Evolutionary conservation across 129 eudicot species (phyloP).

Genomic region (Centaurea solstitialis): DNA sequence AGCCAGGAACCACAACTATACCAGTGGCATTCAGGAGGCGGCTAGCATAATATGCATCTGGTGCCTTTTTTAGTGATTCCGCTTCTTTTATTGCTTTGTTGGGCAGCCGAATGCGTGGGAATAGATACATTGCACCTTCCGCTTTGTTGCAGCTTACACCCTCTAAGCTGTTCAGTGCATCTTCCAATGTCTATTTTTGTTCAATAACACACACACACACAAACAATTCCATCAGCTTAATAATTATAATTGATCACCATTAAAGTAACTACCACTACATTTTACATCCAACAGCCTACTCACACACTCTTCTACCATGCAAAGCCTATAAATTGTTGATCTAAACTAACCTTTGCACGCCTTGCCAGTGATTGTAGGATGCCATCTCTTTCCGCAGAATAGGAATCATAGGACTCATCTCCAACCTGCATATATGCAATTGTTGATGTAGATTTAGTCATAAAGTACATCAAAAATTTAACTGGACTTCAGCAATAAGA

Average conservation of each 20-base stretch:
- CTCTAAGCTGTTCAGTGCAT: conserved; percentile 79
- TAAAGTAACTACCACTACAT: not conserved
- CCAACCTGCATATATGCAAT: conserved; percentile 63
- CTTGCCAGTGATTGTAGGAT: conserved; percentile 82
- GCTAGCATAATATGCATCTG: conserved; percentile 78
- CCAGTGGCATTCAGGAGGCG: conserved; percentile 88
- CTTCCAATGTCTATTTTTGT: conserved; percentile 71
- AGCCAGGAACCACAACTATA: conserved; percentile 92
- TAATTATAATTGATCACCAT: no score
- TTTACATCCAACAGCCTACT: not conserved
- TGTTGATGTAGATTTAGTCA: not conserved
- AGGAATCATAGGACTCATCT: conserved; percentile 91
- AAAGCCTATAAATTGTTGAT: not conserved
- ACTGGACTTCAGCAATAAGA: no score
- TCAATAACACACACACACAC: not conserved
- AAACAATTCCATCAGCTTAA: no score
- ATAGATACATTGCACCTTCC: conserved; percentile 98
- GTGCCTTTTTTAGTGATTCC: conserved; percentile 66
- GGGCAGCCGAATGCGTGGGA: conserved; percentile 77
- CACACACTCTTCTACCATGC: not conserved
- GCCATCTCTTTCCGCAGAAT: conserved; percentile 77
- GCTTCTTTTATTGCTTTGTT: conserved; percentile 90
- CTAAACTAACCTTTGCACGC: conserved; percentile 83
- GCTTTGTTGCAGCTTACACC: conserved; percentile 94
- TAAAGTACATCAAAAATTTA: no score